A percentile compares a stretch with the other conserved stretches of the same genome.
These are phyloP conservation scores for Pseudocercospora cruenta DNA, from an alignment of 2,329 filamentous ascomycete genomes.

Conservation along the genomic window DNA sequence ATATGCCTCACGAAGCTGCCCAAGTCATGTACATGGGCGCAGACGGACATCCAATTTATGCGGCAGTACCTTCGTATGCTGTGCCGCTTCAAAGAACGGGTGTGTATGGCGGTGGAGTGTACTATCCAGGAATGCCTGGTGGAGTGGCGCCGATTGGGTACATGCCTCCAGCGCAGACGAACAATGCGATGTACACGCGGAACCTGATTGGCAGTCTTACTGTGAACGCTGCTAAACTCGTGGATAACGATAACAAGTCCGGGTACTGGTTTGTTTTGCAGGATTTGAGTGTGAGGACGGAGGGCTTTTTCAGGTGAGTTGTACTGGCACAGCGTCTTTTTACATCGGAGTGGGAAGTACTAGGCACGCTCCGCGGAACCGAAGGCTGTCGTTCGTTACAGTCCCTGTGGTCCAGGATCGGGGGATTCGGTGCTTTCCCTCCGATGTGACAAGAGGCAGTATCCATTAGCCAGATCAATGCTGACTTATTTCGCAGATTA, in stretches of 20 bases:
- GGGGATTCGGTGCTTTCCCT: too few relatives aligned
- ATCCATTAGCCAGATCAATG: background rate
- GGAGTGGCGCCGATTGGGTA: slow-evolving; percentile 20
- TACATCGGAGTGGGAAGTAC: too few relatives aligned
- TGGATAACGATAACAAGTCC: slow-evolving; percentile 75
- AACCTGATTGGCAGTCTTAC: slow-evolving; percentile 92
- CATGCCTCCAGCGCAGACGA: slow-evolving; percentile 43
- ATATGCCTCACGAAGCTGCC: slow-evolving; percentile 21
- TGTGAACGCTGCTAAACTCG: slow-evolving; percentile 83
- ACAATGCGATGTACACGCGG: slow-evolving; percentile 85
- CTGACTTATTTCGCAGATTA: slow-evolving; percentile 48
- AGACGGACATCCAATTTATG: slow-evolving; percentile 29
- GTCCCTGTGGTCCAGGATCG: too few relatives aligned
- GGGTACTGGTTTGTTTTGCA: slow-evolving; percentile 98
- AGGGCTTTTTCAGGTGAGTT: slow-evolving; percentile 82
- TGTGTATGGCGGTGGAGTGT: slow-evolving; percentile 23
- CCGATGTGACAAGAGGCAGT: too few relatives aligned
- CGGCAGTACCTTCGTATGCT: slow-evolving; percentile 25
- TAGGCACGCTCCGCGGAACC: too few relatives aligned
- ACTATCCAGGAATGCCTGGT: slow-evolving; percentile 24
- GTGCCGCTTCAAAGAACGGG: slow-evolving; percentile 20
- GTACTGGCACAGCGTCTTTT: too few relatives aligned
- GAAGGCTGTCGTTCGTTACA: too few relatives aligned
- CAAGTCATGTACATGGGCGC: slow-evolving; percentile 24
- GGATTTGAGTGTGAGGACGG: slow-evolving; percentile 90